Percentiles rank a stretch among this genome's conserved stretches.
phyloP scores from a whole-genome alignment of 805 yeast genomes.

The Yarrowia phangngaensis region DNA sequence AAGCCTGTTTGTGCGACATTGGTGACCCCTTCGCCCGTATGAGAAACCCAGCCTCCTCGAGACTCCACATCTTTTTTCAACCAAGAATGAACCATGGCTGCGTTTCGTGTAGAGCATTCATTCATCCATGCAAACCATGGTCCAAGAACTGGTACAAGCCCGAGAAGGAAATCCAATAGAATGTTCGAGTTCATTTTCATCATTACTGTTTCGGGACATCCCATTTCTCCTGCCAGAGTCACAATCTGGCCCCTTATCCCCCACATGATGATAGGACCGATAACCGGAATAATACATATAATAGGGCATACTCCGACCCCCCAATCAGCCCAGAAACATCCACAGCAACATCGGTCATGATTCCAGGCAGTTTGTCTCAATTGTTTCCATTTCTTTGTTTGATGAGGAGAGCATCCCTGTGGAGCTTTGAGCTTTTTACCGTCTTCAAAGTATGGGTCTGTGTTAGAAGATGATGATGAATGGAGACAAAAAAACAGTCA shows the following conservation, averaged over 20 bases:
- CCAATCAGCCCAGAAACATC: conserved; percentile 62
- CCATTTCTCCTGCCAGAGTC: conserved; percentile 54
- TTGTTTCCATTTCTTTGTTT: conserved; percentile 64
- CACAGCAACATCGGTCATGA: conserved; percentile 79
- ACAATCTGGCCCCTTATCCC: conserved; percentile 69
- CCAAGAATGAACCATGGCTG: conserved; percentile 46
- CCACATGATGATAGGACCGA: conserved; percentile 85
- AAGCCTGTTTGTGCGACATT: conserved; percentile 7
- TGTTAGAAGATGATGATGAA: conserved; percentile 1
- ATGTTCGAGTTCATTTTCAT: conserved; percentile 77
- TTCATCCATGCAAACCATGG: conserved; percentile 73
- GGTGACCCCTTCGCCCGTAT: not conserved
- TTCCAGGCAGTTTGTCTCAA: conserved; percentile 80
- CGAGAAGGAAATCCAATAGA: conserved; percentile 63
- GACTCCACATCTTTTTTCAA: conserved; percentile 14
- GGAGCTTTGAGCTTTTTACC: conserved; percentile 59
- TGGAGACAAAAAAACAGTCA: too few relatives aligned
- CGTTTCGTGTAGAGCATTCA: conserved; percentile 85
- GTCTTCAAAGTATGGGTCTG: conserved; percentile 64
- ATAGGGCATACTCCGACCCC: conserved; percentile 79
- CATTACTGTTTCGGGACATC: conserved; percentile 55
- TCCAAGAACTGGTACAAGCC: conserved; percentile 80
- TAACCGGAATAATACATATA: conserved; percentile 64
- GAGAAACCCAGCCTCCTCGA: conserved; percentile 20
- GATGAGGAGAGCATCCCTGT: conserved; percentile 52